Evolutionary conservation across 768 basidiomycete species (phyloP).

Genomic region (Xerocomellus intermedius): DNA sequence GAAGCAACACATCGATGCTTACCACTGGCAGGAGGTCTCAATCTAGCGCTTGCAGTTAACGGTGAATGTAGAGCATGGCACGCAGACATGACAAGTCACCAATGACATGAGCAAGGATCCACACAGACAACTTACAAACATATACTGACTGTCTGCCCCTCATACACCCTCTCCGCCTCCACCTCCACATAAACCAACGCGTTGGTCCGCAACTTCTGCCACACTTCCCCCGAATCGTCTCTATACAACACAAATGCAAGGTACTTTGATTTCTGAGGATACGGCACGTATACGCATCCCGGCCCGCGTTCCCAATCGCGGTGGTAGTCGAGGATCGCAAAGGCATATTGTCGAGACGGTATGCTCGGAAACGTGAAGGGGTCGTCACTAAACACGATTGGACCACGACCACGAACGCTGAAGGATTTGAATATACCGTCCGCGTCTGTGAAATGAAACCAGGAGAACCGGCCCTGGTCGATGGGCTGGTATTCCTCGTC

Average conservation of each 20-base stretch:
- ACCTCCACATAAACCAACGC: background rate
- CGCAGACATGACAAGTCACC: too few relatives aligned
- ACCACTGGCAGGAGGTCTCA: too few relatives aligned
- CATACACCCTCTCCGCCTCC: background rate
- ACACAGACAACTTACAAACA: background rate
- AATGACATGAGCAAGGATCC: too few relatives aligned
- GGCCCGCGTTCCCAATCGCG: slow-evolving; percentile 2
- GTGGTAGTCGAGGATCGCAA: slow-evolving; percentile 9
- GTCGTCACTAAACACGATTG: background rate
- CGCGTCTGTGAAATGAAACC: slow-evolving; percentile 8
- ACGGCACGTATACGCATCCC: slow-evolving; percentile 7
- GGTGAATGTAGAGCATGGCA: too few relatives aligned
- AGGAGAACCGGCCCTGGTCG: background rate
- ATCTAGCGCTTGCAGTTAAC: too few relatives aligned
- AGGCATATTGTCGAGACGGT: background rate
- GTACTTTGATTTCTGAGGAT: slow-evolving; percentile 1
- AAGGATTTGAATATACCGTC: background rate
- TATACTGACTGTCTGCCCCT: background rate
- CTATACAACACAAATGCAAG: slow-evolving; percentile 6
- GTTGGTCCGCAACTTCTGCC: background rate
- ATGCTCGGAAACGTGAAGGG: background rate
- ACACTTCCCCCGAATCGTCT: slow-evolving; percentile 3
- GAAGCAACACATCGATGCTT: too few relatives aligned
- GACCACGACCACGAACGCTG: slow-evolving; percentile 2
- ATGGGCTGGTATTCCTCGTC: background rate